Base-by-base conservation (phyloP, 192 early-diverging fungal genomes). In the Oehlia diaphana region DNA sequence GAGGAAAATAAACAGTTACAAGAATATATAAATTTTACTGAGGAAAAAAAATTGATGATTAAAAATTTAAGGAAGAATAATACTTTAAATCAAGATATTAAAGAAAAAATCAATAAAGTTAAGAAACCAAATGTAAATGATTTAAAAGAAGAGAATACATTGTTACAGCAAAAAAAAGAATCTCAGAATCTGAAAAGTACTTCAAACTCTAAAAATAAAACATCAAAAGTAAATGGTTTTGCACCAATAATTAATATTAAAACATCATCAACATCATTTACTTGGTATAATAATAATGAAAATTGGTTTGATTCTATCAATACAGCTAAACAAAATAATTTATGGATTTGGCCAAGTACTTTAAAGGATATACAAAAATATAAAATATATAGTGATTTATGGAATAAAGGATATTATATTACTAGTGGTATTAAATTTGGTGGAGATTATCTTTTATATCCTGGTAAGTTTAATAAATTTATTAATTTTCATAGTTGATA, bases 391-490 rank as follows among this genome's bases (percentile, higher is more conserved):
- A 82, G 83, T 53, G 83, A 92, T 72, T 83, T 97, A 26, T 93
- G 93, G 90, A 58, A 81, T 2, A 82, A 84, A 6, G 89, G 92
- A 4, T 94, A 87, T 77, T 95, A 86, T 81, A 79, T 96, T 7
- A 92, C 93, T 2, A 81, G 85, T 19, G 95, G 92, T 33, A 85
- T 90, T 73, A 95, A 95, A 81, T 97, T 94, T 86, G 96, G 96
- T 9, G 95, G 93, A 10, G 94, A 97, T 75, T 97, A 91, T 82
- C 83, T 97, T 12, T 81, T 93, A 12, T 97, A 97, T 78, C 50
- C 64, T 37, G 77, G 77, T 70, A 70, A 78, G 6, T 70, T 16
- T 31, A 31, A 31, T 31, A 31, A 23, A 49, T 33, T 35, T 8
- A 31, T 64, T 19, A 47, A 12, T 64, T 63, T 8, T 4, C 14